phyloP scores from a whole-genome alignment of 192 early-diverging fungal genomes.

The Coemansia sp. region DNA sequence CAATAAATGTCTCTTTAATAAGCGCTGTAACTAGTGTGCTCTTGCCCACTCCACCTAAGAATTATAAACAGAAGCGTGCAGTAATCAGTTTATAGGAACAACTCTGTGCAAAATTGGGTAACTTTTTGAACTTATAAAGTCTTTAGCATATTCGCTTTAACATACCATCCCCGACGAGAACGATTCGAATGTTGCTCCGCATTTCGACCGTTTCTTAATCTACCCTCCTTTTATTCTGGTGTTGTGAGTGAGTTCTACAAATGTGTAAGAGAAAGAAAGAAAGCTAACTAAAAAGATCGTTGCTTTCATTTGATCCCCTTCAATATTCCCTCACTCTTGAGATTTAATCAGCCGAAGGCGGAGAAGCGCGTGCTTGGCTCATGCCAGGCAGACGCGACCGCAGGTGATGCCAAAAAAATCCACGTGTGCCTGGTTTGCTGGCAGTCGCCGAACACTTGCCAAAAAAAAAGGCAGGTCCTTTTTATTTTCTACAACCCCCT shows the following conservation, averaged over 20 bases:
- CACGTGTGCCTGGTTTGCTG: no score
- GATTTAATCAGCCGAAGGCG: no score
- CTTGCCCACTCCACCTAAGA: conserved; percentile 84
- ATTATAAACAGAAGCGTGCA: neutral
- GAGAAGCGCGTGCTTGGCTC: no score
- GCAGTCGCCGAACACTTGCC: no score
- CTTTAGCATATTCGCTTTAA: conserved; percentile 3
- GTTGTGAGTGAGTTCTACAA: no score
- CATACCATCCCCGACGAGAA: conserved; percentile 90
- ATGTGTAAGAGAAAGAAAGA: no score
- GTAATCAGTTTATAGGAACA: neutral
- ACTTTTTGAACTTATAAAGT: neutral
- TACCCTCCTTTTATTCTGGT: neutral
- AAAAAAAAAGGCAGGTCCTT: neutral
- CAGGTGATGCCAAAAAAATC: no score
- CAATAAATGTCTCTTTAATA: conserved; percentile 94
- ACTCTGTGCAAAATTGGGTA: neutral
- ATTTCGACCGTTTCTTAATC: conserved; percentile 34
- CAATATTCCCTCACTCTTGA: no score
- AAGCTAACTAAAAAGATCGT: no score
- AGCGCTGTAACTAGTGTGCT: conserved; percentile 95
- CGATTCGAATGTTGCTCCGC: conserved; percentile 88
- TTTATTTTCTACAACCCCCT: neutral
- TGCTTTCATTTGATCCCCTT: no score
- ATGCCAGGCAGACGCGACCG: no score